Evolutionary conservation across 768 basidiomycete genomes (phyloP), one percentile per base, ranked within the genome.

Genomic region (Calocybe gangraenosa): DNA sequence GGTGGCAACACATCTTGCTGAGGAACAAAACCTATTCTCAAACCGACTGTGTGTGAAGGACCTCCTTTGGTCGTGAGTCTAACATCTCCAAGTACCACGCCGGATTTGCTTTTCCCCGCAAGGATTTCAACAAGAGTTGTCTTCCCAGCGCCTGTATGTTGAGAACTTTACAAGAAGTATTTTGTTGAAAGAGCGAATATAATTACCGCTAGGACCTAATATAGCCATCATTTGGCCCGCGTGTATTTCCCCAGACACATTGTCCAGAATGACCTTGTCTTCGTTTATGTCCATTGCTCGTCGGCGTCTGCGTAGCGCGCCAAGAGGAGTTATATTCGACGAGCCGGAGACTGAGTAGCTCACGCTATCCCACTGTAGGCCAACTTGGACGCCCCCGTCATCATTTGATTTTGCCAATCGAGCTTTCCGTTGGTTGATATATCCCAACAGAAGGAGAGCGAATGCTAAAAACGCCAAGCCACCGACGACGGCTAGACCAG

Each of bases 41-140:
- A 79, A 28, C 55, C 39, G 28, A 53, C 31, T 36, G 51, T 57
- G 36, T 52, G 20, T 8, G 47, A 28, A 10, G 42, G 60, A 15
- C 58, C 55, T 18, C 56, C 58, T 22, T 59, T 52, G 14, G 66
- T 62, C 10, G 74, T 73, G 61, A 84, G 84, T 3, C 70, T 58
- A 37, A 94, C 84, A 2, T 63, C 63, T 2, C 94, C 94, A 1
- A 79, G 70, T 2, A 75, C 72, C 2, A 69, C 58, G 0, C 93
- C 94, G 0, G 75, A 73, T 66, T 96, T 97, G 52, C 67, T 69
- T 61, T 87, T 93, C 2, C 86, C 83, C 0, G 92, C 89, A 8
- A 98, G 76, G 30, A 96, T 80, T 58, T 98, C 94, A 14, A 96
- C 84, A 30, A 97, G 70, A 0, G 93, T 92, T 0, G 89, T 91